A percentile compares a stretch with the other conserved stretches of the same genome.
Conservation (phyloP, 2,329 filamentous ascomycete species). For the Fusarium abutilonis region DNA sequence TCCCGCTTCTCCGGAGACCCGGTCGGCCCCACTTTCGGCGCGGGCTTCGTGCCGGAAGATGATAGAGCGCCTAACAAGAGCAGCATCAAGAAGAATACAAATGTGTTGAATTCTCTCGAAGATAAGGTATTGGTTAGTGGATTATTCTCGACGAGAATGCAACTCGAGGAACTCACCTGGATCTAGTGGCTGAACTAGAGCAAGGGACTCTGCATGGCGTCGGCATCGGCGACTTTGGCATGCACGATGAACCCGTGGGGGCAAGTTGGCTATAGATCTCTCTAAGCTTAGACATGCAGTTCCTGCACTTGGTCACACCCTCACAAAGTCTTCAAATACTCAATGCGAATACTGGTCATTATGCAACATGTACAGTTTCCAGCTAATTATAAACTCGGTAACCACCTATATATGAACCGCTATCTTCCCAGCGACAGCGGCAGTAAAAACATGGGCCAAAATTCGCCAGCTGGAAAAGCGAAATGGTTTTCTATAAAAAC, state of each 20-base stretch:
- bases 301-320: background rate
- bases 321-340: background rate
- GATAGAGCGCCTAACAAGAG: background rate
- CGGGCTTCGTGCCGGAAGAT: background rate
- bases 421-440: constrained; percentile 3
- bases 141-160: too few relatives aligned
- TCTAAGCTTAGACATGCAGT: background rate
- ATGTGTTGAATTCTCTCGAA: too few relatives aligned
- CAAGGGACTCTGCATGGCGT: constrained; percentile 1
- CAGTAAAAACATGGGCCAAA: constrained; percentile 11
- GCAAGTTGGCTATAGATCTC: background rate
- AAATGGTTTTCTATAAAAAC: constrained; percentile 18
- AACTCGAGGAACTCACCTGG: too few relatives aligned
- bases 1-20: constrained; percentile 9
- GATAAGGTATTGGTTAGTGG: too few relatives aligned
- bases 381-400: constrained; percentile 29
- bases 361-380: constrained; percentile 31
- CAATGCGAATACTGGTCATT: constrained; percentile 11
- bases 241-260: constrained; percentile 21
- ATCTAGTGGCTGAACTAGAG: too few relatives aligned
- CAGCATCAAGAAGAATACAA: too few relatives aligned
- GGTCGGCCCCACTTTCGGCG: constrained; percentile 15
- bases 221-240: background rate
- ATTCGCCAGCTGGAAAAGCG: constrained; percentile 10
- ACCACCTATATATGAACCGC: constrained; percentile 18